These are phyloP conservation scores for Suhomyces bribrorum DNA, from an alignment of 1,139 yeast species.

Conservation along the genomic window DNA sequence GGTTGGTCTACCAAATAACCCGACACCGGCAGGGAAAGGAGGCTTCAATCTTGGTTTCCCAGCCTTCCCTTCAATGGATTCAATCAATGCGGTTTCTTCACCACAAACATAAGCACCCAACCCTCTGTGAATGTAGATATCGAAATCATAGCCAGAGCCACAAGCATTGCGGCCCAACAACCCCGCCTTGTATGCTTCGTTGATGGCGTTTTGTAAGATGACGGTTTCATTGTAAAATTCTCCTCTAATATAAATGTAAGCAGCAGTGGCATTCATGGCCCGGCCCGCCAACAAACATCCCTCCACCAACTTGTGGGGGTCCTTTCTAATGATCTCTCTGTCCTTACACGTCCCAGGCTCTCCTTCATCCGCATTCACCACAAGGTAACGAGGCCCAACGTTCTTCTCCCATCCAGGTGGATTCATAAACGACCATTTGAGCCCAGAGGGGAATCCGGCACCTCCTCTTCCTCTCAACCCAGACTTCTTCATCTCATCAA, in stretches of 20 bases:
- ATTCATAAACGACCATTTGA: conserved; percentile 91
- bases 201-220: conserved; percentile 72
- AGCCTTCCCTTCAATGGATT: conserved; percentile 85
- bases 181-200: conserved; percentile 82
- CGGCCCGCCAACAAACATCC: conserved; percentile 87
- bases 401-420: conserved; percentile 95
- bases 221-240: conserved; percentile 82
- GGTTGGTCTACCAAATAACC: conserved; percentile 85
- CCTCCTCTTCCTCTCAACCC: conserved; percentile 93
- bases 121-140: conserved; percentile 81
- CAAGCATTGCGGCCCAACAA: conserved; percentile 80
- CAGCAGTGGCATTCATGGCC: conserved; percentile 92
- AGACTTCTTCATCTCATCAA: conserved; percentile 79
- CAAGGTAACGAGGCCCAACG: conserved; percentile 80
- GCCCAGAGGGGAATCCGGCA: conserved; percentile 89
- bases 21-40: conserved; percentile 93
- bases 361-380: conserved; percentile 91
- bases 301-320: conserved; percentile 86
- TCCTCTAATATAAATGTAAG: conserved; percentile 85
- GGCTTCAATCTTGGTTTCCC: conserved; percentile 93
- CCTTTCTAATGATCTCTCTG: conserved; percentile 84
- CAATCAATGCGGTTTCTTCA: conserved; percentile 86
- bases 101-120: conserved; percentile 93
- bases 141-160: conserved; percentile 83
- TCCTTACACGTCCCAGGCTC: conserved; percentile 94